phyloP scores from a whole-genome alignment of 139 green algal species.

The Volvox africanus region DNA sequence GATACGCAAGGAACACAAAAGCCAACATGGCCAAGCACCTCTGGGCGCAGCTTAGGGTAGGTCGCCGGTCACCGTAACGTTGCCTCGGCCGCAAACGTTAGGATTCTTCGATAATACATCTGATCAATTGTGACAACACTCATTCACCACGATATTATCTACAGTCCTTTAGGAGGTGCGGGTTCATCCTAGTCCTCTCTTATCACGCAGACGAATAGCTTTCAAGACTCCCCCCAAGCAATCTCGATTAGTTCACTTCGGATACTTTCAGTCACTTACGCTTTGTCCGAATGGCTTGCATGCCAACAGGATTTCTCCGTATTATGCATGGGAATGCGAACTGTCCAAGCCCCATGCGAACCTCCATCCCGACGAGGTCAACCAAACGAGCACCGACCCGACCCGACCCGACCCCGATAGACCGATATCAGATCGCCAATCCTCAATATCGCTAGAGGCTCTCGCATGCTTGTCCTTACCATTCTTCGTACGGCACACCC shows the following conservation, averaged over 20 bases:
- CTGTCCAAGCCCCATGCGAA: background rate
- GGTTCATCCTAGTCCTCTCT: background rate
- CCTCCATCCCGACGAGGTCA: background rate
- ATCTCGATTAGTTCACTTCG: too few species aligned
- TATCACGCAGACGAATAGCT: too few species aligned
- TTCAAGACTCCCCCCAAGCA: too few species aligned
- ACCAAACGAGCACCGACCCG: background rate
- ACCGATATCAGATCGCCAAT: too few species aligned
- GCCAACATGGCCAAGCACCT: too few species aligned
- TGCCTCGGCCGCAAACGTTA: background rate
- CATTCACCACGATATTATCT: background rate
- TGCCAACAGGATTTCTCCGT: too few species aligned
- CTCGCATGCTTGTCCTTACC: too few species aligned
- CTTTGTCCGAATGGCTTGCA: too few species aligned
- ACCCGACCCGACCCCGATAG: too few species aligned
- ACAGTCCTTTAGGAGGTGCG: background rate
- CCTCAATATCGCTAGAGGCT: too few species aligned
- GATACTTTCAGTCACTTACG: too few species aligned
- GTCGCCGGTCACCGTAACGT: background rate
- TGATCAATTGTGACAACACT: background rate
- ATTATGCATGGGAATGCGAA: background rate
- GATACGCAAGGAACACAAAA: background rate
- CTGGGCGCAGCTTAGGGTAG: too few species aligned
- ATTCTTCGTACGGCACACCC: slow-evolving; percentile 3
- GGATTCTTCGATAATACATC: background rate